A percentile compares a stretch with the other conserved stretches of the same genome.
Evolutionary conservation across 139 green algal species (phyloP).

Genomic region (Pedinophyceae sp.): DNA sequence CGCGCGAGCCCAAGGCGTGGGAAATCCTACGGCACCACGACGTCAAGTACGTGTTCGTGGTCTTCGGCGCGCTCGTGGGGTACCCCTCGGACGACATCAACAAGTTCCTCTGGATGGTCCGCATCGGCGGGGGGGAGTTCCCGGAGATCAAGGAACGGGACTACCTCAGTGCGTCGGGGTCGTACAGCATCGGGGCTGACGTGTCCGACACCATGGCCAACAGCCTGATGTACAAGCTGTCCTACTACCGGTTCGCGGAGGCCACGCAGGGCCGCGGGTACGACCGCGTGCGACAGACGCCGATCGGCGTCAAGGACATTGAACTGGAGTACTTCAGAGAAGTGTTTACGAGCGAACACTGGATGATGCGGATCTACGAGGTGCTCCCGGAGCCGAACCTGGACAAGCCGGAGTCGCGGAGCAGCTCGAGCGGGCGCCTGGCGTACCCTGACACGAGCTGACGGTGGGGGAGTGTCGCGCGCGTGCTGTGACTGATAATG

Average conservation of each 20-base stretch:
- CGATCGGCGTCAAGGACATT: slow-evolving; percentile 26
- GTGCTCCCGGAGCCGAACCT: too few species aligned
- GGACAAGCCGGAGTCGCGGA: too few species aligned
- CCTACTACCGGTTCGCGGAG: slow-evolving; percentile 55
- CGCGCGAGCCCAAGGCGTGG: slow-evolving; percentile 19
- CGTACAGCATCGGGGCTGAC: background rate
- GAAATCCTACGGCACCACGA: slow-evolving; percentile 36
- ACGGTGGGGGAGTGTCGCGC: too few species aligned
- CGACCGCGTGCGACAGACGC: background rate
- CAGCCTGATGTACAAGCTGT: slow-evolving; percentile 72
- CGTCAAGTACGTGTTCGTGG: slow-evolving; percentile 88
- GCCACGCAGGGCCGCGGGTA: background rate
- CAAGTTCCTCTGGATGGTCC: slow-evolving; percentile 98
- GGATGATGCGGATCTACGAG: slow-evolving; percentile 55
- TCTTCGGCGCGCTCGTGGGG: slow-evolving; percentile 76
- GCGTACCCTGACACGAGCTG: too few species aligned
- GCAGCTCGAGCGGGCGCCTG: too few species aligned
- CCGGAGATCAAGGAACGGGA: slow-evolving; percentile 74
- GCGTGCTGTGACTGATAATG: too few species aligned
- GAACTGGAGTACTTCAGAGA: slow-evolving; percentile 80
- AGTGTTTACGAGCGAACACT: slow-evolving; percentile 78
- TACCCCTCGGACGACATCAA: slow-evolving; percentile 91
- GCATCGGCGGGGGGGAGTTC: slow-evolving; percentile 61
- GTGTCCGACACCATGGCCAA: slow-evolving; percentile 37
- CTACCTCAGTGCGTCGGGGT: background rate